Evolutionary conservation across 139 green algal genomes (phyloP).

Genomic region (Chlamydomonas asymmetrica): DNA sequence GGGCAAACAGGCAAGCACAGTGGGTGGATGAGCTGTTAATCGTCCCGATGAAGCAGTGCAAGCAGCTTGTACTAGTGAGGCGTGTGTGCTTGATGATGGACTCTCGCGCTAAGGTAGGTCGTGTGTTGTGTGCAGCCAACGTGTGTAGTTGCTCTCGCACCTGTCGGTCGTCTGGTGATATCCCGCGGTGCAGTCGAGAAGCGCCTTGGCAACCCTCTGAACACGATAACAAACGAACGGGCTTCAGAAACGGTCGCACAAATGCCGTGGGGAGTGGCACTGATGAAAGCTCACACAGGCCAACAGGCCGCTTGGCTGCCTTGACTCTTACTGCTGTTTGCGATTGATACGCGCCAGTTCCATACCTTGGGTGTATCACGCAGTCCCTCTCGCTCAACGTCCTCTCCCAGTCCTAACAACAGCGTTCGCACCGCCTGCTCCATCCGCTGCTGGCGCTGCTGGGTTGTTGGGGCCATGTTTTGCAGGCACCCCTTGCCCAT

Average conservation of each 20-base stretch:
- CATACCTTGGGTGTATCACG: conserved; percentile 87
- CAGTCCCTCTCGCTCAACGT: conserved; percentile 77
- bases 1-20: not conserved
- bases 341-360: not conserved
- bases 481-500: no score
- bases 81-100: not conserved
- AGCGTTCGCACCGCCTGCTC: conserved; percentile 59
- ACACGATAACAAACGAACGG: not conserved
- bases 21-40: not conserved
- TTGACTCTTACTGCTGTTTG: not conserved
- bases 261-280: not conserved
- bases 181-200: conserved; percentile 76
- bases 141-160: conserved; percentile 24
- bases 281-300: not conserved
- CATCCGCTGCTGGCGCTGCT: conserved; percentile 24
- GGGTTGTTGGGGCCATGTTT: no score
- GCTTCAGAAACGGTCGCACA: not conserved
- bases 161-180: conserved; percentile 55
- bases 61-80: not conserved
- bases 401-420: conserved; percentile 79
- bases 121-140: not conserved
- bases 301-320: not conserved
- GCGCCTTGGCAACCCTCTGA: conserved; percentile 91
- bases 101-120: not conserved
- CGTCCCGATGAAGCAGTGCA: not conserved